Evolutionary conservation across 2,329 filamentous ascomycete genomes (phyloP), one percentile per base, ranked within the genome.

Genomic region (Exophiala dermatitidis): DNA sequence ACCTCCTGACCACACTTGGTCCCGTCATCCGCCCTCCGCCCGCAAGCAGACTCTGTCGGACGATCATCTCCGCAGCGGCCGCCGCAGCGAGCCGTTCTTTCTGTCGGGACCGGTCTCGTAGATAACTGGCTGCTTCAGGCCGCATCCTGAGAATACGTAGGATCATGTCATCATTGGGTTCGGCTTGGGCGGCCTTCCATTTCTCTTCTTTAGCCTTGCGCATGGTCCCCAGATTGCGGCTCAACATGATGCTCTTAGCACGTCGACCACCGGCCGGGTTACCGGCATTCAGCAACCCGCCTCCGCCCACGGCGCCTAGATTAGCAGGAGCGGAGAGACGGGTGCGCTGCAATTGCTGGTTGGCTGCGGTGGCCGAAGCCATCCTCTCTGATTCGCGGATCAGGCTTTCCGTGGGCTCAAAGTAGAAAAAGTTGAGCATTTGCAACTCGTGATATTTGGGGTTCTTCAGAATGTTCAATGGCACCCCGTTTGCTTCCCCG

Each of bases 391-490:
- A 95, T n/a, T 89, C 95, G 47, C 91, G 86, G 63, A 97, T 89
- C 8, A 98, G 79, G 63, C 87, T 90, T 57, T 94, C 88, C 1
- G 90, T 95, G 32, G 86, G 81, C 65, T 97, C 90, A 66, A 93
- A 94, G 75, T 98, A 98, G 77, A 97, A 98, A 78, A 97, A 98
- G 74, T 95, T 95, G 59, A 98, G 80, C 58, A 89, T 91, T 61
- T 93, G 88, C 50, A 98, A 82, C 70, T 98, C 93, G 74, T 96
- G 90, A 76, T 95, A 98, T 78, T 98, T 98, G 66, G 91, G 88
- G 61, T 89, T 95, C 72, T 95, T 95, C 66, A 98, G 80, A 32
- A 96, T 84, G 68, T 96, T 90, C 42, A 88, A 81, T 0, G 90
- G 87, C 2, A 98, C 89, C 60, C 93, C 93, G 56, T 93, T 81